These are phyloP conservation scores for Kodamaea sp. DNA, from an alignment of 1,139 yeast genomes.

Conservation along the genomic window DNA sequence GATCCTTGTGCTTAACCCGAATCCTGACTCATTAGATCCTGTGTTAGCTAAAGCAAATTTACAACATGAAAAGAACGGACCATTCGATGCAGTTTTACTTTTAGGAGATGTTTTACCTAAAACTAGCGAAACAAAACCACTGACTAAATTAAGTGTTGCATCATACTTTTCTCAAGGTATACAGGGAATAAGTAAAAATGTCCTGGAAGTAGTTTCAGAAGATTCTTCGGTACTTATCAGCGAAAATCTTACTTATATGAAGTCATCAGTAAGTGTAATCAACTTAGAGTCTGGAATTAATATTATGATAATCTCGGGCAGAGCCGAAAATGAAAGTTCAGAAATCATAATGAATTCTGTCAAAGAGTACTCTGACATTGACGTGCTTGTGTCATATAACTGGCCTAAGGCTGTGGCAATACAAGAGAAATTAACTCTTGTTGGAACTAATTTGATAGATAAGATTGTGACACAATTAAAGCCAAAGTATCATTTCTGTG, in stretches of 20 bases:
- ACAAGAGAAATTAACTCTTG: conserved; percentile 35
- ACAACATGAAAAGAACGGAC: conserved; percentile 57
- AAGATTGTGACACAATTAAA: conserved; percentile 36
- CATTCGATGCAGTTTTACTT: conserved; percentile 54
- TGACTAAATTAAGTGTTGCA: conserved; percentile 21
- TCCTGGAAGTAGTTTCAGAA: neutral
- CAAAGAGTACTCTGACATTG: conserved; percentile 25
- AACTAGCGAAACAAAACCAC: conserved; percentile 15
- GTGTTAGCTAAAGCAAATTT: conserved; percentile 47
- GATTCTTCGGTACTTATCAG: conserved; percentile 15
- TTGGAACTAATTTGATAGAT: conserved; percentile 43
- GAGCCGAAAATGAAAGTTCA: conserved; percentile 12
- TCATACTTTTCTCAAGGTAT: conserved; percentile 30
- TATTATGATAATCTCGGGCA: conserved; percentile 22
- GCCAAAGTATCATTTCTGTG: conserved; percentile 67
- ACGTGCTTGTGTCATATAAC: conserved; percentile 53
- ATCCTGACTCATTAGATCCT: conserved; percentile 33
- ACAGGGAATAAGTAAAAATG: conserved; percentile 11
- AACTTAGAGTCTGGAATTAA: conserved; percentile 43
- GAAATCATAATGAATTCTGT: conserved; percentile 9
- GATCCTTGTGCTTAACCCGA: conserved; percentile 50
- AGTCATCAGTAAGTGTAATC: conserved; percentile 29
- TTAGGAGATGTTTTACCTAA: conserved; percentile 44
- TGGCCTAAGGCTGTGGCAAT: conserved; percentile 58
- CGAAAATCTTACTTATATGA: conserved; percentile 20